These are phyloP conservation scores for Incumbomyces delicatus DNA, from an alignment of 2,329 filamentous ascomycete species.

Conservation along the genomic window DNA sequence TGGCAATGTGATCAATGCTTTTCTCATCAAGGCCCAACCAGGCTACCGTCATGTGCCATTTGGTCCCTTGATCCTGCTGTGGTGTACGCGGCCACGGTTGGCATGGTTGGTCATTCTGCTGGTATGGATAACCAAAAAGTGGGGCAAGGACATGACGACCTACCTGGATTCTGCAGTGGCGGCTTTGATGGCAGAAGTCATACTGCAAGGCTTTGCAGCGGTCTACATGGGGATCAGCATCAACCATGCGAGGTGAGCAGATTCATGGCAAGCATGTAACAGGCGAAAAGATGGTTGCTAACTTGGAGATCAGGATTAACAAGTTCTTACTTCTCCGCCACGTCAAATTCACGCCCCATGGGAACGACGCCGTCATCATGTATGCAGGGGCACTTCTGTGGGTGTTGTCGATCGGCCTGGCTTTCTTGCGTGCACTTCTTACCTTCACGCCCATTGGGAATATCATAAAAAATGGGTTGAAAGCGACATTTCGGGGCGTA, in stretches of 20 bases:
- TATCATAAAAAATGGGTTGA: not conserved
- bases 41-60: constrained; percentile 21
- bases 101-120: constrained; percentile 22
- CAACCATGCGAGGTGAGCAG: constrained; percentile 18
- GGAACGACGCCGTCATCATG: constrained; percentile 21
- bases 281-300: no score
- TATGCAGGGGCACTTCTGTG: constrained; percentile 25
- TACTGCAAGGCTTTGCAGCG: constrained; percentile 22
- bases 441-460: not conserved
- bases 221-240: constrained; percentile 22
- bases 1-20: constrained; percentile 20
- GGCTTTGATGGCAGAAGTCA: constrained; percentile 21
- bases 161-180: constrained; percentile 13
- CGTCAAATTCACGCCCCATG: constrained; percentile 7
- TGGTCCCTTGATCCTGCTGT: constrained; percentile 23
- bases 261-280: no score
- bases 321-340: constrained; percentile 20
- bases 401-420: constrained; percentile 5
- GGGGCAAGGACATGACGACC: constrained; percentile 11
- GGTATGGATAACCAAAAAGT: constrained; percentile 2
- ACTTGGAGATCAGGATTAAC: constrained; percentile 13
- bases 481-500: not conserved
- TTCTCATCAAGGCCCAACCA: constrained; percentile 18
- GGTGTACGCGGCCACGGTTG: constrained; percentile 25
- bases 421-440: not conserved